phyloP scores from a whole-genome alignment of 1,284 basidiomycete genomes.

The Irpex sp. region DNA sequence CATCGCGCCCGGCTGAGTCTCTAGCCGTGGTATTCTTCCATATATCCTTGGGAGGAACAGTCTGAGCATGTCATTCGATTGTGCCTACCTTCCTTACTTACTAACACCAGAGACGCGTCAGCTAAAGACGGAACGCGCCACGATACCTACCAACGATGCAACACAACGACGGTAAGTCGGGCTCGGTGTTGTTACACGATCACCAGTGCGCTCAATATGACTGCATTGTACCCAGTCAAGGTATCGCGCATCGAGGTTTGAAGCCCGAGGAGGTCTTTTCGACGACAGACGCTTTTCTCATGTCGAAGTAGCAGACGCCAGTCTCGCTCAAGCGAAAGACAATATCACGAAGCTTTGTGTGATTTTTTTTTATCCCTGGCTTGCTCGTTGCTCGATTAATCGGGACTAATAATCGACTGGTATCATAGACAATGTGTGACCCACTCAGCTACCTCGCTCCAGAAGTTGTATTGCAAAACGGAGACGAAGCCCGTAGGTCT shows the following conservation, averaged over 20 bases:
- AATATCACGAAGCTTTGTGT: constrained; percentile 65
- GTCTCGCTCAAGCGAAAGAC: constrained; percentile 85
- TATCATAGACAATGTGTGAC: constrained; percentile 82
- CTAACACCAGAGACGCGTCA: constrained; percentile 29
- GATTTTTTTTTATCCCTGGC: no score
- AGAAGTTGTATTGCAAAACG: constrained; percentile 77
- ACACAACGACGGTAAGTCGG: constrained; percentile 65
- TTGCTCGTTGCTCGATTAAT: not conserved
- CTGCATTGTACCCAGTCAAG: constrained; percentile 71
- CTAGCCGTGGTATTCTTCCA: constrained; percentile 87
- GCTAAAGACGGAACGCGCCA: constrained; percentile 56
- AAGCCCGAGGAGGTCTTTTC: constrained; percentile 89
- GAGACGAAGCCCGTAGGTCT: constrained; percentile 73
- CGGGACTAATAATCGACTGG: not conserved
- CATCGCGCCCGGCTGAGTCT: constrained; percentile 76
- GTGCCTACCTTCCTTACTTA: constrained; percentile 1
- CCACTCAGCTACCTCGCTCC: constrained; percentile 84
- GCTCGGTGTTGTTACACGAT: constrained; percentile 18
- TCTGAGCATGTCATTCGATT: constrained; percentile 44
- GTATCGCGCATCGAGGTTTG: constrained; percentile 86
- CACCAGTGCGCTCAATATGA: constrained; percentile 1
- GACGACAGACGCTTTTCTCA: constrained; percentile 55
- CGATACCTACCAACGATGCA: constrained; percentile 72
- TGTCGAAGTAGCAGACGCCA: constrained; percentile 90
- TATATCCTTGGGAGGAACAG: constrained; percentile 61